Evolutionary conservation across 495 filamentous ascomycete species (phyloP).

Genomic region (Aspergillus cavernicola): DNA sequence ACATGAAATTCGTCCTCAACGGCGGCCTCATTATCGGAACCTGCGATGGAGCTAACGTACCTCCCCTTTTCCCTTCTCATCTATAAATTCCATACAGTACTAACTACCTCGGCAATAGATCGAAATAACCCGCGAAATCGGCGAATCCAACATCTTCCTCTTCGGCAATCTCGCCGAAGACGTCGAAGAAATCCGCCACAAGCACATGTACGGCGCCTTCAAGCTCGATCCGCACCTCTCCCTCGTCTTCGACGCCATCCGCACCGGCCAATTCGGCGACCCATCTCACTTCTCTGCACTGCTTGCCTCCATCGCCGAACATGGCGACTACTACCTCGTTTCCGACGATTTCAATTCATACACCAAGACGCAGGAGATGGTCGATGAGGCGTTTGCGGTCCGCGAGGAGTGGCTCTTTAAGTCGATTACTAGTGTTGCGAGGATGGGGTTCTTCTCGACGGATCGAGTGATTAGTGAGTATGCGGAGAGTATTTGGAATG

Average conservation of each 20-base stretch:
- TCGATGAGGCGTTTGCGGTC: slow-evolving; percentile 86
- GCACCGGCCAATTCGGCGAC: slow-evolving; percentile 72
- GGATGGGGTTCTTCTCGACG: slow-evolving; percentile 96
- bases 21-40: slow-evolving; percentile 96
- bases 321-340: slow-evolving; percentile 96
- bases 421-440: slow-evolving; percentile 77
- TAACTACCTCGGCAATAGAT: slow-evolving; percentile 50
- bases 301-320: slow-evolving; percentile 76
- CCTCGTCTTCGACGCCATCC: slow-evolving; percentile 80
- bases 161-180: slow-evolving; percentile 96
- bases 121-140: slow-evolving; percentile 96
- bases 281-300: slow-evolving; percentile 71
- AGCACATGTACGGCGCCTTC: slow-evolving; percentile 78
- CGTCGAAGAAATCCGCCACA: slow-evolving; percentile 92
- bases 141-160: slow-evolving; percentile 95
- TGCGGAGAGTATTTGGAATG: slow-evolving; percentile 94
- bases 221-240: slow-evolving; percentile 69
- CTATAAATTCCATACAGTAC: slow-evolving; percentile 7
- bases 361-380: slow-evolving; percentile 79
- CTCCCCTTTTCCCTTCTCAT: slow-evolving; percentile 20
- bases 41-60: slow-evolving; percentile 94
- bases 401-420: slow-evolving; percentile 90
- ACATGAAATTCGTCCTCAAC: slow-evolving; percentile 99
- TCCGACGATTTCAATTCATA: slow-evolving; percentile 96
- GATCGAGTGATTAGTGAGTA: slow-evolving; percentile 99